phyloP scores from a whole-genome alignment of 352 stramenopile species.

The Phytophthora vignae region DNA sequence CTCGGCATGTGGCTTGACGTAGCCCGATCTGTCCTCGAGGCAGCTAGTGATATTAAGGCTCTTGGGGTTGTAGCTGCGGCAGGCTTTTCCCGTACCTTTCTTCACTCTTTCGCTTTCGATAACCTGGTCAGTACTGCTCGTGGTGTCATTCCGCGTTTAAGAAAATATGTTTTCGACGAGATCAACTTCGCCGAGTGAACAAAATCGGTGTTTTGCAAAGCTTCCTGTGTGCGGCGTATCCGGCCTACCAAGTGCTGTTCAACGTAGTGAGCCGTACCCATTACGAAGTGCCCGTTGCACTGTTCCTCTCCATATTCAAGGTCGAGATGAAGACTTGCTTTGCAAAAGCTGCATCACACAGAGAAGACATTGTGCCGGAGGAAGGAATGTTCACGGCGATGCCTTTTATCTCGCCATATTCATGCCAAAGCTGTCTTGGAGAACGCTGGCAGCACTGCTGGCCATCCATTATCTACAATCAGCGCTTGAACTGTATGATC shows the following conservation, averaged over 20 bases:
- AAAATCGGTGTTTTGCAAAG: neutral
- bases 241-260: neutral
- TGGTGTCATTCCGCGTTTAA: neutral
- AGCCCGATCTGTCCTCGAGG: neutral
- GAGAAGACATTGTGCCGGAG: neutral
- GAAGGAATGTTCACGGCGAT: slow-evolving; percentile 1
- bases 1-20: neutral
- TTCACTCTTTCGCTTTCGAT: neutral
- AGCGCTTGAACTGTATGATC: slow-evolving; percentile 9
- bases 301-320: neutral
- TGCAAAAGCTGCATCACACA: neutral
- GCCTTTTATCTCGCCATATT: slow-evolving; percentile 26
- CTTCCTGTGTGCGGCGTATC: neutral
- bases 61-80: neutral
- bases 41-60: neutral
- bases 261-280: neutral
- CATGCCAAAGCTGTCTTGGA: slow-evolving; percentile 14
- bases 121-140: neutral
- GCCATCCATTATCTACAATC: slow-evolving; percentile 9
- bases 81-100: slow-evolving; percentile 1
- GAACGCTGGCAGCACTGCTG: slow-evolving; percentile 3
- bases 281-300: neutral
- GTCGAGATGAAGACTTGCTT: neutral
- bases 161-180: slow-evolving; percentile 1
- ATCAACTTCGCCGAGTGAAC: slow-evolving; percentile 8